Conservation (phyloP, 2,329 filamentous ascomycete genomes). For the Cordyceps tenuipes region DNA sequence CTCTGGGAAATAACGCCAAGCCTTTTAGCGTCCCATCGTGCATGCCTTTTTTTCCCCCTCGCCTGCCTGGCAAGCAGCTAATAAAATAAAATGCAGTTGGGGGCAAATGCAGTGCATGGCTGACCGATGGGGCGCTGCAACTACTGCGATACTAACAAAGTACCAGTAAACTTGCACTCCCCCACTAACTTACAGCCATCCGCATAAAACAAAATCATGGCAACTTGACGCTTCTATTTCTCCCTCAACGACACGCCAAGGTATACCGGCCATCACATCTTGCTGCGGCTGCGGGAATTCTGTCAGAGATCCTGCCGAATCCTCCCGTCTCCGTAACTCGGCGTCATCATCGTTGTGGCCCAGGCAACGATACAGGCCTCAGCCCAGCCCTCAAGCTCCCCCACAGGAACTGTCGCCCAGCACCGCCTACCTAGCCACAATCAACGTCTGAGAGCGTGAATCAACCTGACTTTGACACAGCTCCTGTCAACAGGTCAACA, state of each 20-base stretch:
- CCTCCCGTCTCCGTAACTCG: too few species aligned
- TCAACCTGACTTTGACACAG: neutral
- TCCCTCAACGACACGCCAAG: neutral
- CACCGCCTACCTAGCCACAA: too few species aligned
- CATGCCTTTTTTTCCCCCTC: neutral
- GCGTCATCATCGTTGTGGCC: too few species aligned
- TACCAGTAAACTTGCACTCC: too few species aligned
- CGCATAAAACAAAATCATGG: neutral
- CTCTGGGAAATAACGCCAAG: constrained; percentile 11
- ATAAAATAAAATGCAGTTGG: neutral
- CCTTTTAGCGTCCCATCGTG: constrained; percentile 7
- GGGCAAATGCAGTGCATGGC: neutral
- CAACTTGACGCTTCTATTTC: neutral
- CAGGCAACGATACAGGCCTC: too few species aligned
- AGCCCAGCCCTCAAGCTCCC: too few species aligned
- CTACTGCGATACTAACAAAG: too few species aligned
- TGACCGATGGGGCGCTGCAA: too few species aligned
- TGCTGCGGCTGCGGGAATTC: neutral
- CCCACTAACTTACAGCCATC: neutral
- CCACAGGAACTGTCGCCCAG: too few species aligned
- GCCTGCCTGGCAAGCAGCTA: neutral
- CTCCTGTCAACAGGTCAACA: neutral
- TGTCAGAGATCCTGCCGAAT: too few species aligned
- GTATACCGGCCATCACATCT: neutral
- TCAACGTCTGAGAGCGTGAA: too few species aligned